These are phyloP conservation scores for Aspergillus chevalieri DNA, from an alignment of 2,329 filamentous ascomycete species.

Conservation along the genomic window DNA sequence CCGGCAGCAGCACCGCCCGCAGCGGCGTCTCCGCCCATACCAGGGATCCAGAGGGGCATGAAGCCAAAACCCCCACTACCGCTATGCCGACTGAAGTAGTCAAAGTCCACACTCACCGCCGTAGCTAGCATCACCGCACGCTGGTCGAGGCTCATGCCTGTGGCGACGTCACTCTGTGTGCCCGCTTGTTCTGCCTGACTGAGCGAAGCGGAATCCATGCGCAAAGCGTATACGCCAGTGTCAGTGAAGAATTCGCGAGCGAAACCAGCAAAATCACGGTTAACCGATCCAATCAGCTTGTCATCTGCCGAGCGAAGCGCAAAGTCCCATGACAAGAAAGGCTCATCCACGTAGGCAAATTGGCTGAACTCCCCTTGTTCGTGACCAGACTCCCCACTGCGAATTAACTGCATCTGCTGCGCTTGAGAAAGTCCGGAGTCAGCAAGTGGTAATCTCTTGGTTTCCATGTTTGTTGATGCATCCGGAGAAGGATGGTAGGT, in stretches of 20 bases:
- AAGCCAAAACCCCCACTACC: constrained; percentile 41
- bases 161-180: constrained; percentile 16
- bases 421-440: constrained; percentile 45
- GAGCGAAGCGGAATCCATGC: constrained; percentile 57
- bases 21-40: constrained; percentile 35
- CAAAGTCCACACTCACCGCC: constrained; percentile 60
- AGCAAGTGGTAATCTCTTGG: constrained; percentile 37
- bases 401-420: constrained; percentile 41
- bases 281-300: constrained; percentile 54
- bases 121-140: constrained; percentile 61
- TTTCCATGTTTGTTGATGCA: constrained; percentile 28
- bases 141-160: constrained; percentile 60
- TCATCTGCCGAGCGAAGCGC: constrained; percentile 48
- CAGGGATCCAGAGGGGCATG: constrained; percentile 50
- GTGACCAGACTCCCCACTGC: constrained; percentile 15
- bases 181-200: constrained; percentile 29
- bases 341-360: constrained; percentile 59
- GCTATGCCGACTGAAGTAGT: constrained; percentile 61
- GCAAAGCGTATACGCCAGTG: constrained; percentile 58
- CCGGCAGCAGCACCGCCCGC: constrained; percentile 34
- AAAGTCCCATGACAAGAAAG: constrained; percentile 61
- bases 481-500: constrained; percentile 46
- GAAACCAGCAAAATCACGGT: constrained; percentile 58
- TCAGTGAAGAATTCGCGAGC: constrained; percentile 61
- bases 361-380: constrained; percentile 47